Percentiles rank a stretch among this genome's conserved stretches.
These are phyloP conservation scores for Podila verticillata DNA, from an alignment of 192 early-diverging fungal genomes.

Conservation along the genomic window DNA sequence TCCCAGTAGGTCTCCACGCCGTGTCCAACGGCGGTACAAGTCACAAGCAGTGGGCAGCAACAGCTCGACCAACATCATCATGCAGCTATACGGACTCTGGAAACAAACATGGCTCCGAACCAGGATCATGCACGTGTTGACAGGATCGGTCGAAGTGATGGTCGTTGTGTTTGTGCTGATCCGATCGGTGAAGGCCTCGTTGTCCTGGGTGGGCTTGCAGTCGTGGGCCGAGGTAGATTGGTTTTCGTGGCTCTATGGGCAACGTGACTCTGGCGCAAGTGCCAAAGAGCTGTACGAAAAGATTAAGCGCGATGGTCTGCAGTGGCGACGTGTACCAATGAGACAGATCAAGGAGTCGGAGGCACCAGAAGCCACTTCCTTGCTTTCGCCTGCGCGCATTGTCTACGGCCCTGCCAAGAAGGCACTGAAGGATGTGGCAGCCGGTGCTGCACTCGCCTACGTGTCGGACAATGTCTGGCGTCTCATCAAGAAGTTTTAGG, in stretches of 20 bases:
- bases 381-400: slow-evolving; percentile 18
- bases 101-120: slow-evolving; percentile 49
- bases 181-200: slow-evolving; percentile 14
- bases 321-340: slow-evolving; percentile 3
- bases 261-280: slow-evolving; percentile 16
- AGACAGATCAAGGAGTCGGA: slow-evolving; percentile 22
- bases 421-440: slow-evolving; percentile 22
- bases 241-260: slow-evolving; percentile 34
- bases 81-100: slow-evolving; percentile 46
- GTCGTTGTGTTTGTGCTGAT: slow-evolving; percentile 41
- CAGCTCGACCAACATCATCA: background rate
- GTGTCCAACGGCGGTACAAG: background rate
- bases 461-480: slow-evolving; percentile 29
- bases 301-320: slow-evolving; percentile 36
- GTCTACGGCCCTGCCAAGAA: slow-evolving; percentile 44
- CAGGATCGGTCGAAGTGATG: slow-evolving; percentile 44
- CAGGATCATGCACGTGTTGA: slow-evolving; percentile 49
- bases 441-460: slow-evolving; percentile 31
- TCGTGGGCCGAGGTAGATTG: slow-evolving; percentile 15
- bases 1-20: slow-evolving; percentile 1
- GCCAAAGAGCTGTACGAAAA: slow-evolving; percentile 40
- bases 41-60: background rate
- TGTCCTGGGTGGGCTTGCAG: slow-evolving; percentile 37
- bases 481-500: slow-evolving; percentile 24
- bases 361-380: background rate